A percentile compares a stretch with the other conserved stretches of the same genome.
Evolutionary conservation across 1,284 basidiomycete genomes (phyloP).

Genomic region (Porogramme epimiltina): DNA sequence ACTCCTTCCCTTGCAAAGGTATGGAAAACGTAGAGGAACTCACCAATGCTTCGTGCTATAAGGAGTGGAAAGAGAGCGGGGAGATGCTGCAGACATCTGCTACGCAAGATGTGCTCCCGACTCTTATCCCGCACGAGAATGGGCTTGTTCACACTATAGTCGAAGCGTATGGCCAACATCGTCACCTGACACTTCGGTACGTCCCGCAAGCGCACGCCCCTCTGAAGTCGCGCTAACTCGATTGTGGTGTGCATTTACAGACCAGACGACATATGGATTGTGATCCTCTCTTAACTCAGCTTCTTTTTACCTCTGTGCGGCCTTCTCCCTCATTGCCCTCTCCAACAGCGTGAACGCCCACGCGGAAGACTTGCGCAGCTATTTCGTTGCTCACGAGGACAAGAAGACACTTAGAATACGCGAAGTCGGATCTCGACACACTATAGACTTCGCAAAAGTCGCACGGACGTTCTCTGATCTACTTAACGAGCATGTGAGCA

Average conservation of each 20-base stretch:
- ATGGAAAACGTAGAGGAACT: not conserved
- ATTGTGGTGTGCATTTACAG: constrained; percentile 20
- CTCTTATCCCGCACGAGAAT: not conserved
- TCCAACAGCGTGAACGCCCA: constrained; percentile 38
- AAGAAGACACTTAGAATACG: constrained; percentile 35
- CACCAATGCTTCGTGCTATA: not conserved
- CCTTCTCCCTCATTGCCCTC: not conserved
- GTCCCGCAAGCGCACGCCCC: not conserved
- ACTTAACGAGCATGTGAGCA: constrained; percentile 10
- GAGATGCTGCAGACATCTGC: not conserved
- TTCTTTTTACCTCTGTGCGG: too few relatives aligned
- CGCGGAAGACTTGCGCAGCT: constrained; percentile 38
- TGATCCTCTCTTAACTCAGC: constrained; percentile 4
- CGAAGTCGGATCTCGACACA: constrained; percentile 5
- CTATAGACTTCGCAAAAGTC: constrained; percentile 36
- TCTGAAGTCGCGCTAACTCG: not conserved
- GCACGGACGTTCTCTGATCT: constrained; percentile 36
- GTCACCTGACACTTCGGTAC: constrained; percentile 29
- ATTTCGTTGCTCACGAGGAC: constrained; percentile 44
- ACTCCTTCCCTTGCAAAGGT: not conserved
- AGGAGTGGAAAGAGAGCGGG: not conserved
- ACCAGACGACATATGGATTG: constrained; percentile 38
- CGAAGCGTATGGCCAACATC: not conserved
- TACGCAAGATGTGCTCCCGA: not conserved
- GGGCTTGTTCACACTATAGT: not conserved